A percentile compares a stretch with the other conserved stretches of the same genome.
phyloP scores from a whole-genome alignment of 1,139 yeast genomes.

The Dujonia santamariae region DNA sequence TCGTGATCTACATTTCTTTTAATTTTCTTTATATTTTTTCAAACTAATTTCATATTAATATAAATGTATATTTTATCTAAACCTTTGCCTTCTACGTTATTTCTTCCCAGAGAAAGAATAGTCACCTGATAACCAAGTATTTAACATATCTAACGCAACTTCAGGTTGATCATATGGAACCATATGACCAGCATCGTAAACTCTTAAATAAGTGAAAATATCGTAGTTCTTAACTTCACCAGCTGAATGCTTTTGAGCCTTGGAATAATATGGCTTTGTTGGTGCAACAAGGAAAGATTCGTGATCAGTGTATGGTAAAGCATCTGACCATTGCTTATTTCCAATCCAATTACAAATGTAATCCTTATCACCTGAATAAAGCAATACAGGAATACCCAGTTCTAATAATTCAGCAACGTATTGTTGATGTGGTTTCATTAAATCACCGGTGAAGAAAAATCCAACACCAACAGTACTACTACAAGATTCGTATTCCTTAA shows the following conservation, averaged over 20 bases:
- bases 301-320: conserved; percentile 15
- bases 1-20: background rate
- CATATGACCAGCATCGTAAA: conserved; percentile 14
- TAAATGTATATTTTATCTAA: too few relatives aligned
- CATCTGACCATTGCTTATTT: conserved; percentile 17
- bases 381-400: conserved; percentile 13
- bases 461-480: conserved; percentile 9
- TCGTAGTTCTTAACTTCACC: conserved; percentile 12
- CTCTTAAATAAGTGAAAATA: conserved; percentile 12
- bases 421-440: conserved; percentile 12
- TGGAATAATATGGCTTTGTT: conserved; percentile 34
- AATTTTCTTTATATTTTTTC: background rate
- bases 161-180: conserved; percentile 13
- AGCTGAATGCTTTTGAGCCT: background rate
- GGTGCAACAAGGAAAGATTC: conserved; percentile 18
- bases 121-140: conserved; percentile 12
- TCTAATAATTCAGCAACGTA: conserved; percentile 12
- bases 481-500: conserved; percentile 8
- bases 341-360: conserved; percentile 20
- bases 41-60: too few relatives aligned
- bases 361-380: conserved; percentile 18
- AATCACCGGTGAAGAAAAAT: conserved; percentile 11
- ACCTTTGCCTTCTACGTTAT: too few relatives aligned
- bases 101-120: conserved; percentile 7
- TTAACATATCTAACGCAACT: conserved; percentile 11